Conservation (phyloP, 805 yeast species). For the Kodamaea leandrae region DNA sequence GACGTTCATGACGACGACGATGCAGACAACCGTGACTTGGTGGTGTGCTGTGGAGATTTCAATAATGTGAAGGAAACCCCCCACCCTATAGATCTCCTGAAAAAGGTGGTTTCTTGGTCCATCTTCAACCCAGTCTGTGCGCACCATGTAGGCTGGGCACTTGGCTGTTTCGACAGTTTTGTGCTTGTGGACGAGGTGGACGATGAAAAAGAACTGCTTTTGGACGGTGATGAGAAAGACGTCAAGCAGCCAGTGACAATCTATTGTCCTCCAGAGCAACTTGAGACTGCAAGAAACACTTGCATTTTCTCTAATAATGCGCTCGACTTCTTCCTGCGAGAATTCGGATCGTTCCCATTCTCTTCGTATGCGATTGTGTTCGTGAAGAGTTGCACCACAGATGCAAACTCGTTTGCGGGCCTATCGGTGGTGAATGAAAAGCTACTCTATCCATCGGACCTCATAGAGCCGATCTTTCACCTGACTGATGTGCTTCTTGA, state of each 20-base stretch:
- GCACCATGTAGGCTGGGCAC: constrained; percentile 92
- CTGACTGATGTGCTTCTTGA: constrained; percentile 67
- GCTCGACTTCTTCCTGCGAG: constrained; percentile 77
- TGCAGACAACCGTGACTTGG: constrained; percentile 48
- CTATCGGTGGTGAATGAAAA: constrained; percentile 58
- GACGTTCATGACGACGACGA: constrained; percentile 36
- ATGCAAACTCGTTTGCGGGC: constrained; percentile 69
- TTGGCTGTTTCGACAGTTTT: constrained; percentile 78
- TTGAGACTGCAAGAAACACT: constrained; percentile 60
- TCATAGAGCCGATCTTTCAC: constrained; percentile 74
- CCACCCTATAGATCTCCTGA: constrained; percentile 70
- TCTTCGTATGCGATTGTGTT: constrained; percentile 76
- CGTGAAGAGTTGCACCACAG: constrained; percentile 52
- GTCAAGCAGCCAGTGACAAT: constrained; percentile 45
- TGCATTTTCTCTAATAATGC: constrained; percentile 76
- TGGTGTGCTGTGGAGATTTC: constrained; percentile 70
- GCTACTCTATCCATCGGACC: constrained; percentile 65
- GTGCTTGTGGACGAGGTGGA: constrained; percentile 47
- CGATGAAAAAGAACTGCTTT: constrained; percentile 28
- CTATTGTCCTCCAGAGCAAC: constrained; percentile 61
- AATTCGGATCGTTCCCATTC: constrained; percentile 92
- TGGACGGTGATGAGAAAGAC: constrained; percentile 31
- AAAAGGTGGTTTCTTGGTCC: constrained; percentile 71
- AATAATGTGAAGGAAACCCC: constrained; percentile 65
- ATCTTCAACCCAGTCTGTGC: constrained; percentile 84